These are phyloP conservation scores for Chlorokybus atmophyticus DNA, from an alignment of 139 green algal genomes.

Conservation along the genomic window DNA sequence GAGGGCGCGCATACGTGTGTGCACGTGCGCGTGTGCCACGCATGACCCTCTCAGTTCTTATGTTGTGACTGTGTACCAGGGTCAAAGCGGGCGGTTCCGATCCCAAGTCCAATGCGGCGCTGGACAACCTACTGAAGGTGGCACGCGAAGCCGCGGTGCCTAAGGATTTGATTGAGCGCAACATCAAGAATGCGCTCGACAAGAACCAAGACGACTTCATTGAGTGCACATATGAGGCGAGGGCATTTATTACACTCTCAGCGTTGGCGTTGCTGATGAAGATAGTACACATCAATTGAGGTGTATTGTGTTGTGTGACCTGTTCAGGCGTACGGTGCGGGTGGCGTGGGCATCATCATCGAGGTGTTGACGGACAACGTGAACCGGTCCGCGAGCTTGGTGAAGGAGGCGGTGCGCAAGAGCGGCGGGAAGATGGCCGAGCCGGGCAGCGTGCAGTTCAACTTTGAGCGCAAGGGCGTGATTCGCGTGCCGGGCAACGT, in stretches of 20 bases:
- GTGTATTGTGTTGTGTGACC: not conserved
- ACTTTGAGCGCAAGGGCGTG: slow-evolving; percentile 50
- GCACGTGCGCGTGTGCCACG: not conserved
- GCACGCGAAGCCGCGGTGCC: slow-evolving; percentile 58
- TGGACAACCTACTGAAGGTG: slow-evolving; percentile 44
- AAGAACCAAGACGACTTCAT: slow-evolving; percentile 59
- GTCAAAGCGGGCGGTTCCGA: slow-evolving; percentile 64
- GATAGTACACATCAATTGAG: not conserved
- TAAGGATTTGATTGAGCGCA: slow-evolving; percentile 80
- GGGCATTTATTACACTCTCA: too few species aligned
- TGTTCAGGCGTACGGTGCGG: slow-evolving; percentile 24
- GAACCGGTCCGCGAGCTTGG: slow-evolving; percentile 47
- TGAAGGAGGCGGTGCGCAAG: slow-evolving; percentile 54
- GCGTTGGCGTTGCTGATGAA: too few species aligned
- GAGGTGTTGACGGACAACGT: slow-evolving; percentile 86
- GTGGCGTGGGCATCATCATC: slow-evolving; percentile 75
- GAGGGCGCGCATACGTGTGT: not conserved
- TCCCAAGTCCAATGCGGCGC: slow-evolving; percentile 46
- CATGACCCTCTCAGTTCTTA: not conserved
- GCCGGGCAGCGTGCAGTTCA: slow-evolving; percentile 73
- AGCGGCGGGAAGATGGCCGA: slow-evolving; percentile 71
- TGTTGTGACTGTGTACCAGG: not conserved
- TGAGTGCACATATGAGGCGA: slow-evolving; percentile 58
- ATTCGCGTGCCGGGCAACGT: slow-evolving; percentile 1
- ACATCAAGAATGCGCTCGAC: slow-evolving; percentile 71